Base-by-base conservation (phyloP, 1,284 basidiomycete genomes). In the Blastosporella zonata region DNA sequence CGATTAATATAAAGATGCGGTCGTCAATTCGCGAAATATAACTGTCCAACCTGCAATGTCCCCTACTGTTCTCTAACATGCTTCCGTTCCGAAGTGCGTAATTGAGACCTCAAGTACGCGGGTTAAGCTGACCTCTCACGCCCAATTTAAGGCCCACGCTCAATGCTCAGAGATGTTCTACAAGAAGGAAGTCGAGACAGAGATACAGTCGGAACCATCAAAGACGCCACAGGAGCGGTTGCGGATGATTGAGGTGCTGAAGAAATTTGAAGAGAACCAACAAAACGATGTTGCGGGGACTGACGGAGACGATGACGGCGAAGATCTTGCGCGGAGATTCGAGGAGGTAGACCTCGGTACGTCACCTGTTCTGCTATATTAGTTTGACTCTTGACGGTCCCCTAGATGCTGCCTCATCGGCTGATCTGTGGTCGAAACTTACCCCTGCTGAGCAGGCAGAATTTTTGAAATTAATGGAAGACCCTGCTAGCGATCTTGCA, bases 151-250 rank as follows among this genome's bases (percentile, higher is more conserved):
- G 82, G 59, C 68, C 43, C 90, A 91, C 62, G 67, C 71, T 1
- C 73, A 76, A 61, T 92, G 89, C 66, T 87, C 87, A 13, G 89
- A 91, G 59, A 62, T 68, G 0, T 92, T 92, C 62, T 90, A 89
- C 65, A 80, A 80, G 54, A 81, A 81, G 43, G 81, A 89, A 54
- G 64, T 92, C 2, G 79, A 84, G 53, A 64, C 67, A 1, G 80
- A 84, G 22, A 83, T 89, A 47, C 69, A 73, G 37, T 63, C 72
- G 0, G 70, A 71, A 27, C 73, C 84, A 1, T 75, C 79, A 1
- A 80, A 74, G 56, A 71, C 73, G 1, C 64, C 66, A 2, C 69
- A 78, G 43, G 84, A 88, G 57, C 72, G 78, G 33, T 65, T 68
- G 40, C 69, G 74, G 52, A 90, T 90, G 78, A 66, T 91, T 59